Conservation (phyloP, 2,329 filamentous ascomycete genomes). For the Aspergillus tanneri region DNA sequence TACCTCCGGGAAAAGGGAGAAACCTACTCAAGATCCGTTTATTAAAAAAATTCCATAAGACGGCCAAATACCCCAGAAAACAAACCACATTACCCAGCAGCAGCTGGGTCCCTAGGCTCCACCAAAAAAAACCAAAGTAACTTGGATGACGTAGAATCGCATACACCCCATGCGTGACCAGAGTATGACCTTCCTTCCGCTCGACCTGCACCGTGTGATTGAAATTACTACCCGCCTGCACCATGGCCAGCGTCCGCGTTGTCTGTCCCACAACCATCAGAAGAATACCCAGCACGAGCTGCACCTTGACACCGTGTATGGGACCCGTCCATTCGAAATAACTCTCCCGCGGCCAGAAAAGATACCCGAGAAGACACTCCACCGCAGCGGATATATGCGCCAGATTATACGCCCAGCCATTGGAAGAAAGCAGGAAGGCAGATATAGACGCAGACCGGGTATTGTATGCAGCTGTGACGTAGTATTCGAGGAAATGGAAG, state of each 20-base stretch:
- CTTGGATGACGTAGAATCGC: slow-evolving; percentile 74
- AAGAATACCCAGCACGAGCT: slow-evolving; percentile 58
- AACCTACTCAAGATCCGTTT: slow-evolving; percentile 64
- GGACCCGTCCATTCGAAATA: slow-evolving; percentile 47
- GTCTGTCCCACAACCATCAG: slow-evolving; percentile 70
- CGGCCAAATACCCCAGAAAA: slow-evolving; percentile 67
- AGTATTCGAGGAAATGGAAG: slow-evolving; percentile 98
- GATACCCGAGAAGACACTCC: slow-evolving; percentile 60
- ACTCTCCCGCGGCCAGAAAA: slow-evolving; percentile 36
- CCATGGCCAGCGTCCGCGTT: slow-evolving; percentile 80
- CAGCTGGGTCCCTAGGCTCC: slow-evolving; percentile 91
- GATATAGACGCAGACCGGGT: slow-evolving; percentile 67
- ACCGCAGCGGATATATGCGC: slow-evolving; percentile 73
- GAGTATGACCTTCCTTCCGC: slow-evolving; percentile 67
- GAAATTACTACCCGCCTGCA: slow-evolving; percentile 84
- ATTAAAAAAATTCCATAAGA: slow-evolving; percentile 85
- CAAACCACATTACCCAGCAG: slow-evolving; percentile 82
- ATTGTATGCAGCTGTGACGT: slow-evolving; percentile 82
- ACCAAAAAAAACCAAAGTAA: slow-evolving; percentile 99
- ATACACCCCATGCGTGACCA: slow-evolving; percentile 86
- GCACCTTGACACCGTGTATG: slow-evolving; percentile 30
- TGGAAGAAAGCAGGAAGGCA: slow-evolving; percentile 79
- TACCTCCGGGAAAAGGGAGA: background rate
- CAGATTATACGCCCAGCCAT: slow-evolving; percentile 79
- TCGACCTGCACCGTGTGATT: slow-evolving; percentile 78